Base-by-base conservation (phyloP, 2,329 filamentous ascomycete species). In the Curvularia sp. region DNA sequence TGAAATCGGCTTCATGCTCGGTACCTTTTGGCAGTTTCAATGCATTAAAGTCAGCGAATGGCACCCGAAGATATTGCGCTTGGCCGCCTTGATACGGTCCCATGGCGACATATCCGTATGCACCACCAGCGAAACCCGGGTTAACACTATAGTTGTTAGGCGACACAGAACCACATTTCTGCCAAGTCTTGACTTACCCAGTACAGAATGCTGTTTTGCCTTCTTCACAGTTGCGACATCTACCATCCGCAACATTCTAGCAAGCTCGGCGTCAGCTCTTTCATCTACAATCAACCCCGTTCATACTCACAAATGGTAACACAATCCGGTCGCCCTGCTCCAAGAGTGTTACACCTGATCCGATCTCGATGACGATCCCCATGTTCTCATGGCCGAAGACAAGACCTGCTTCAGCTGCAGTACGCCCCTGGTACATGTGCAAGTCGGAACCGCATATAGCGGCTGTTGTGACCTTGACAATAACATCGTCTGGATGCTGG, bases 21-120 rank as follows among this genome's bases (percentile, higher is more conserved):
- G 78, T 86, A 0, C 86, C 87, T 6, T 82, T 77, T 1, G 87
- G 87, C 1, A 90, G 76, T 52, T 83, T 83, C 30, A 90, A 73
- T 5, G 84, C 84, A 59, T 89, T 89, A 76, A 89, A 89, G 68
- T 89, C 87, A 1, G 87, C 87, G 56, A 85, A 89, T 0, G 87
- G 87, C 1, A 89, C 84, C 3, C 86, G 81, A 18, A 89, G 76
- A 57, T 86, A 89, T 69, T 89, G 86, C 2, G 87, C 87, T 69
- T 88, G 85, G 13, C 84, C 83, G 55, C 81, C 83, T 53, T 82
- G 79, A 58, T 82, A 83, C 1, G 80, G 80, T 1, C 86, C 85
- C 84, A 86, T 85, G 10, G 83, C 79, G n/a, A 89, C 86, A 65
- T 89, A 86, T 5, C 86, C 84, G 55, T 86, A 87, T 19, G 84